Percentiles rank a stretch among this genome's conserved stretches.
Evolutionary conservation across 78 protist species (phyloP).

Genomic region (Salpingoeca rosetta): DNA sequence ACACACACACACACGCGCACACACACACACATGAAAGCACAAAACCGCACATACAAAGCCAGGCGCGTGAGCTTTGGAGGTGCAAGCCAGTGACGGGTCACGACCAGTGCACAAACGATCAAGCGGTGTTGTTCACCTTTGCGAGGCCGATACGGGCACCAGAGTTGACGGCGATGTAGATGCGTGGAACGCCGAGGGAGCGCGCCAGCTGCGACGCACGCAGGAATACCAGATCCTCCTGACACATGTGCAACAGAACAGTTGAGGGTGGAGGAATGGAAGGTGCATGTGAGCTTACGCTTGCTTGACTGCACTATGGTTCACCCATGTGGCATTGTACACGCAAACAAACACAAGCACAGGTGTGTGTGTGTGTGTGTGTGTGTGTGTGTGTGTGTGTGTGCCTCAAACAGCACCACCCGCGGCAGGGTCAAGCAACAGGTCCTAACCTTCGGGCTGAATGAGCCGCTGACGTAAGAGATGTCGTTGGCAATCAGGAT

Average conservation of each 20-base stretch:
- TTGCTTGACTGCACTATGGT: not conserved
- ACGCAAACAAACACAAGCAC: no score
- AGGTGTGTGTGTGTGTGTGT: no score
- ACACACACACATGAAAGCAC: conserved; percentile 71
- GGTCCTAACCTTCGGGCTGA: no score
- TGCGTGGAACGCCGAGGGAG: conserved; percentile 65
- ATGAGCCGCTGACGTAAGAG: conserved; percentile 82
- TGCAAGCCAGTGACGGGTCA: no score
- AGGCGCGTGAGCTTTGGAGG: no score
- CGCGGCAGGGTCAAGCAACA: conserved; percentile 42
- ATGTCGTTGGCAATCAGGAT: conserved; percentile 91
- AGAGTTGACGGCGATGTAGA: conserved; percentile 85
- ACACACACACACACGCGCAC: conserved; percentile 91
- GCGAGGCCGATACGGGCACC: conserved; percentile 97
- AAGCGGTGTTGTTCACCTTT: conserved; percentile 62
- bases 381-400: not conserved
- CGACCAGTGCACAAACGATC: no score
- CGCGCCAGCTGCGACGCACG: conserved; percentile 74
- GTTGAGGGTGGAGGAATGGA: not conserved
- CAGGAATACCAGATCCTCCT: conserved; percentile 40
- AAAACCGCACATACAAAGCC: conserved; percentile 3
- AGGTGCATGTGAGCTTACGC: not conserved
- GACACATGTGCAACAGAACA: no score
- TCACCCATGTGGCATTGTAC: no score
- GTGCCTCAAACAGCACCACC: no score